Percentiles rank a stretch among this genome's conserved stretches.
These are phyloP conservation scores for Ceratocystiopsis minuta DNA, from an alignment of 2,329 filamentous ascomycete genomes.

Conservation along the genomic window DNA sequence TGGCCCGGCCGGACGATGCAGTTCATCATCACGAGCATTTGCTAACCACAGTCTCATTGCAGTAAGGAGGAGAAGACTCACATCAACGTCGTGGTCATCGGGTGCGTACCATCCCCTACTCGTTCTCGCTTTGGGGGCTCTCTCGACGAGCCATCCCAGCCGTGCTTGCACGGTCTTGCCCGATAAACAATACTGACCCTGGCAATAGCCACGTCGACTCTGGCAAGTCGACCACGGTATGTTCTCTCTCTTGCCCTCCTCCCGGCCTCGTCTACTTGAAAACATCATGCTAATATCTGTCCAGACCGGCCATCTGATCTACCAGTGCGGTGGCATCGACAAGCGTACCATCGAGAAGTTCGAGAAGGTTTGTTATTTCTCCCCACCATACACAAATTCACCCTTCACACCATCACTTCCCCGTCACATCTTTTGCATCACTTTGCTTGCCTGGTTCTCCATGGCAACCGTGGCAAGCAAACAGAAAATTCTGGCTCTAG, in stretches of 20 bases:
- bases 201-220: conserved; percentile 77
- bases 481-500: not conserved
- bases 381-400: too few species aligned
- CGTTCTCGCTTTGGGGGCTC: not conserved
- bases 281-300: conserved; percentile 10
- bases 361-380: conserved; percentile 69
- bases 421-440: not conserved
- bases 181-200: conserved; percentile 11
- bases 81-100: conserved; percentile 50
- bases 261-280: not conserved
- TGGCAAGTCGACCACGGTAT: conserved; percentile 96
- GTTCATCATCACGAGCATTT: not conserved
- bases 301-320: conserved; percentile 80
- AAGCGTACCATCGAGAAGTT: conserved; percentile 99
- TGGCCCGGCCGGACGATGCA: too few species aligned
- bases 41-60: conserved; percentile 13
- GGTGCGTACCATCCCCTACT: conserved; percentile 5
- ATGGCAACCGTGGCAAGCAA: not conserved
- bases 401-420: not conserved
- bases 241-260: conserved; percentile 14
- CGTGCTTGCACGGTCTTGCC: too few species aligned
- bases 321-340: conserved; percentile 99
- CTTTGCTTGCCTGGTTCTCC: conserved; percentile 14
- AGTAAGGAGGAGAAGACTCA: conserved; percentile 94
- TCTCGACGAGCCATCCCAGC: not conserved